These are phyloP conservation scores for Crucibulum laeve DNA, from an alignment of 768 basidiomycete species.

Conservation along the genomic window DNA sequence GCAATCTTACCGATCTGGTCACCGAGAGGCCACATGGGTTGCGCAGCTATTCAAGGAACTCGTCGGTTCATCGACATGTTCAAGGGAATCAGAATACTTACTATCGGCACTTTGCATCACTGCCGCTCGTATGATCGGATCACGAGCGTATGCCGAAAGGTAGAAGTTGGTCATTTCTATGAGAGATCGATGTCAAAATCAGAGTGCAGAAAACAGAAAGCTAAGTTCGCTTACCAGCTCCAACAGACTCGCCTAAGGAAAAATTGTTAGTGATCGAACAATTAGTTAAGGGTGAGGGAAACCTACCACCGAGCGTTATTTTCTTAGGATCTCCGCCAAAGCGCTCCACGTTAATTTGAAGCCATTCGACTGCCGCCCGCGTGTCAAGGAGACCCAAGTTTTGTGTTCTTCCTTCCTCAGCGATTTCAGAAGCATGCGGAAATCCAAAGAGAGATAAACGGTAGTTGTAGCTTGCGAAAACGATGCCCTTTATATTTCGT, in stretches of 20 bases:
- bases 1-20: constrained; percentile 23
- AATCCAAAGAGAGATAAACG: constrained; percentile 34
- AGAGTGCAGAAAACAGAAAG: not conserved
- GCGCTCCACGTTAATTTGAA: constrained; percentile 31
- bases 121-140: constrained; percentile 26
- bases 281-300: not conserved
- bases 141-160: constrained; percentile 20
- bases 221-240: constrained; percentile 19
- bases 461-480: constrained; percentile 30
- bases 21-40: constrained; percentile 28
- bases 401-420: constrained; percentile 23
- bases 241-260: constrained; percentile 28
- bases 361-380: constrained; percentile 38
- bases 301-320: constrained; percentile 37
- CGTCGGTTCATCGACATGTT: not conserved
- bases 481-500: constrained; percentile 17
- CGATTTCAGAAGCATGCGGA: constrained; percentile 33
- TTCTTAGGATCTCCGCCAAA: constrained; percentile 42
- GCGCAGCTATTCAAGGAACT: constrained; percentile 15
- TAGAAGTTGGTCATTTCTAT: constrained; percentile 30
- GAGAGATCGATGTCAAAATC: not conserved
- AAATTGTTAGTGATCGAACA: not conserved
- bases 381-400: constrained; percentile 53
- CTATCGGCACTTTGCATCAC: constrained; percentile 30
- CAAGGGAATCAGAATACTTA: constrained; percentile 8